These are phyloP conservation scores for Russula vinacea DNA, from an alignment of 768 basidiomycete genomes.

Conservation along the genomic window DNA sequence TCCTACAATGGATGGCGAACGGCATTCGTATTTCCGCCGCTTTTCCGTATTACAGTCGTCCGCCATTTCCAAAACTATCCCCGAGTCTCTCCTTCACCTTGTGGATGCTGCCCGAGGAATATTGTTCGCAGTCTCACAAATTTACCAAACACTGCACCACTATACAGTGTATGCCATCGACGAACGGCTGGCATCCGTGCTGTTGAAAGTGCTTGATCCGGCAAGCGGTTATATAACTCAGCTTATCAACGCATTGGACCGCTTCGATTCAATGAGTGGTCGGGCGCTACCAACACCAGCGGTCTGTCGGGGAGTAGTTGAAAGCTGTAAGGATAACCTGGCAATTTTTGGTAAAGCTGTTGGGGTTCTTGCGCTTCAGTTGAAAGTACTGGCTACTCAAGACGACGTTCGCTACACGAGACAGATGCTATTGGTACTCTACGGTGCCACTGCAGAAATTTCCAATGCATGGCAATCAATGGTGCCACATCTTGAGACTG, in stretches of 20 bases:
- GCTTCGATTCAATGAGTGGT: conserved; percentile 80
- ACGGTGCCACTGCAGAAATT: conserved; percentile 87
- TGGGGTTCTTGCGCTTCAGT: conserved; percentile 73
- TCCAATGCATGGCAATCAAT: conserved; percentile 72
- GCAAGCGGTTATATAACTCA: conserved; percentile 77
- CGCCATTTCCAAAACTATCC: conserved; percentile 61
- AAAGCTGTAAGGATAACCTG: conserved; percentile 81
- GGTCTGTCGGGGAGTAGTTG: conserved; percentile 74
- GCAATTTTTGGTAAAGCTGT: conserved; percentile 86
- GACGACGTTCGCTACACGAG: conserved; percentile 87
- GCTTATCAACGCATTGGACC: conserved; percentile 84
- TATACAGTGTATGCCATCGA: conserved; percentile 81
- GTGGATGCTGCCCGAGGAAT: conserved; percentile 90
- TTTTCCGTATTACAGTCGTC: conserved; percentile 71
- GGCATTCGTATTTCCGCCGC: conserved; percentile 93
- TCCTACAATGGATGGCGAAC: conserved; percentile 69
- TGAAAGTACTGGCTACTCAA: conserved; percentile 66
- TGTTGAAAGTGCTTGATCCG: conserved; percentile 82
- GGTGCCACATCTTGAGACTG: conserved; percentile 69
- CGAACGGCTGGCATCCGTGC: conserved; percentile 74
- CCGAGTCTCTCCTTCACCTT: conserved; percentile 62
- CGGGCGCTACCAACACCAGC: conserved; percentile 63
- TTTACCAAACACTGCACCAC: conserved; percentile 84
- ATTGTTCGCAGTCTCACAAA: conserved; percentile 86
- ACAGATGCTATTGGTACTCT: conserved; percentile 81